Percentiles rank a stretch among this genome's conserved stretches.
phyloP scores from a whole-genome alignment of 495 filamentous ascomycete genomes.

The Aspergillus biplanus region DNA sequence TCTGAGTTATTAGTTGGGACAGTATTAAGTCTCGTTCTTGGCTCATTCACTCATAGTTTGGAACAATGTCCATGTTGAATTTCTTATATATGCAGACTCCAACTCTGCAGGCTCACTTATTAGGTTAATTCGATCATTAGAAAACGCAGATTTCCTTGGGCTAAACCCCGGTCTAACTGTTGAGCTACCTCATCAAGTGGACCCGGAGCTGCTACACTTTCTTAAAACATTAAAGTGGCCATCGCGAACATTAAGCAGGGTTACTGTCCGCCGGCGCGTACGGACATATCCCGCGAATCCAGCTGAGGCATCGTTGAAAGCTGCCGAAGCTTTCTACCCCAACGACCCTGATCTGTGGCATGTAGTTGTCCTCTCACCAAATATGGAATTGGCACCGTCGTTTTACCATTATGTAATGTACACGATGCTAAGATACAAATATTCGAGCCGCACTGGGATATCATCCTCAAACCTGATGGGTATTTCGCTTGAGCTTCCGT shows the following conservation, averaged over 20 bases:
- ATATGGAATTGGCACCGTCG: conserved; percentile 70
- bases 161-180: conserved; percentile 73
- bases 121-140: conserved; percentile 71
- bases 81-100: conserved; percentile 73
- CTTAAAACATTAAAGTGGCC: conserved; percentile 68
- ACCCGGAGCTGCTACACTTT: conserved; percentile 61
- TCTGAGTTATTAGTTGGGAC: conserved; percentile 5
- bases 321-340: conserved; percentile 84
- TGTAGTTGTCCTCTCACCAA: conserved; percentile 76
- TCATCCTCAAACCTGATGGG: conserved; percentile 63
- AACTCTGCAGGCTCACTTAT: conserved; percentile 72
- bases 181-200: conserved; percentile 72
- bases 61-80: conserved; percentile 73
- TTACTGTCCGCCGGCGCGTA: conserved; percentile 76
- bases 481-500: conserved; percentile 75
- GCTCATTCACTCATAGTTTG: conserved; percentile 55
- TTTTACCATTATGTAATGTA: conserved; percentile 87
- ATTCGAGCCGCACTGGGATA: conserved; percentile 55
- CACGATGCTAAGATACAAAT: conserved; percentile 69
- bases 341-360: conserved; percentile 62
- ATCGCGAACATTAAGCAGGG: conserved; percentile 44
- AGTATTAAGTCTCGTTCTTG: not conserved
- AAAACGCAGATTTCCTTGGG: conserved; percentile 72
- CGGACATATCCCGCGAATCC: conserved; percentile 54
- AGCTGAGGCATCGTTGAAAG: conserved; percentile 67